A percentile compares a stretch with the other conserved stretches of the same genome.
Conservation (phyloP, 2,329 filamentous ascomycete genomes). For the Zarea fungicola region DNA sequence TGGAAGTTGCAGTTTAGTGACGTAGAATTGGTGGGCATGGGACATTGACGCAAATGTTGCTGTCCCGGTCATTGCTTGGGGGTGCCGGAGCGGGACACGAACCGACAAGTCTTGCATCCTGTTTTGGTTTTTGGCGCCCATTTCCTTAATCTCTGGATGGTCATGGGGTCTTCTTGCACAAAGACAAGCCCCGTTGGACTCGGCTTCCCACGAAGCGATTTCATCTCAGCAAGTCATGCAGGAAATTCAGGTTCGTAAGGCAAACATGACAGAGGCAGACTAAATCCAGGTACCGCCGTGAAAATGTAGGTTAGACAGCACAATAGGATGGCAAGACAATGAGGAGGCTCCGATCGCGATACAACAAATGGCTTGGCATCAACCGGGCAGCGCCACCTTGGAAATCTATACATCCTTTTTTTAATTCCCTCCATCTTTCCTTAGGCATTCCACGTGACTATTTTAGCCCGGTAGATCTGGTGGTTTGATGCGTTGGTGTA, state of each 20-base stretch:
- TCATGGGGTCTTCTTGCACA: slow-evolving; percentile 7
- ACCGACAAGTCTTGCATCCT: slow-evolving; percentile 11
- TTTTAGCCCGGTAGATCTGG: not conserved
- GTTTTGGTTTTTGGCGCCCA: slow-evolving; percentile 11
- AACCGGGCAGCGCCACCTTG: not conserved
- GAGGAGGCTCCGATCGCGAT: not conserved
- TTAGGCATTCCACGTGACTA: not conserved
- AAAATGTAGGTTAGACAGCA: not conserved
- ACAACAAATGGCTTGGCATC: not conserved
- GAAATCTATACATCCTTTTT: not conserved
- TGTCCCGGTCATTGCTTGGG: not conserved
- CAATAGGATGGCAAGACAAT: not conserved
- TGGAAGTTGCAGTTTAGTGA: too few relatives aligned
- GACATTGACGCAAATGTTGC: not conserved
- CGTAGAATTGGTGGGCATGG: too few relatives aligned
- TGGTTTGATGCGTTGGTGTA: too few relatives aligned
- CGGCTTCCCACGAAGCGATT: not conserved
- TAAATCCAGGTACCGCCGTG: not conserved
- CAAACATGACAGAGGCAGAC: too few relatives aligned
- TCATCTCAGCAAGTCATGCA: not conserved
- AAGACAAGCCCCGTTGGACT: not conserved
- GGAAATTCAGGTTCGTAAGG: too few relatives aligned
- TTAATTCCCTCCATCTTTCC: not conserved
- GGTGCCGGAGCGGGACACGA: too few relatives aligned
- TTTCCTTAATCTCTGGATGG: not conserved